phyloP scores from a whole-genome alignment of 2,329 filamentous ascomycete genomes.

The Cladophialophora carrionii region DNA sequence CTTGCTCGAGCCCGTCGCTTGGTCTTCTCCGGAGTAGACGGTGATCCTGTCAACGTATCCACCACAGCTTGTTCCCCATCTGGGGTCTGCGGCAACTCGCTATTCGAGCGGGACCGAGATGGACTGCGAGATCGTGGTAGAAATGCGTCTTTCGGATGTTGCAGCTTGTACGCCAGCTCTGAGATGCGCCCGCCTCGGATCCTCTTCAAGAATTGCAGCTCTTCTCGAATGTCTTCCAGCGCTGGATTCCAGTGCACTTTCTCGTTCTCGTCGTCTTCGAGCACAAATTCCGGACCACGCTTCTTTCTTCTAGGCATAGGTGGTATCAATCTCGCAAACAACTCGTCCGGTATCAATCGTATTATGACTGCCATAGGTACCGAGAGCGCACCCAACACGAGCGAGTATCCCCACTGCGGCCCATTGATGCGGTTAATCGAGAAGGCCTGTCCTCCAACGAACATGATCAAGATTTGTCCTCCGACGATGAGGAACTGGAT shows the following conservation, averaged over 20 bases:
- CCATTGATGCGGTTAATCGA: conserved; percentile 56
- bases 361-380: conserved; percentile 57
- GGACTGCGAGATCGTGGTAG: conserved; percentile 40
- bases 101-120: conserved; percentile 47
- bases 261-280: conserved; percentile 49
- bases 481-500: conserved; percentile 63
- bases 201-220: conserved; percentile 65
- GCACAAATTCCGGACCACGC: conserved; percentile 39
- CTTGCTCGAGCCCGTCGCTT: conserved; percentile 58
- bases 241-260: conserved; percentile 63
- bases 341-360: conserved; percentile 56
- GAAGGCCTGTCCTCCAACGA: conserved; percentile 61
- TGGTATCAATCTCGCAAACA: conserved; percentile 53
- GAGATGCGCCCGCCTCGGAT: conserved; percentile 66
- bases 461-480: conserved; percentile 61
- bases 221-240: conserved; percentile 65
- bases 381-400: conserved; percentile 55
- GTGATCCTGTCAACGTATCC: conserved; percentile 47
- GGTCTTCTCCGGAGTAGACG: conserved; percentile 59
- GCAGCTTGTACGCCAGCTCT: conserved; percentile 63
- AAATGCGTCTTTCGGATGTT: conserved; percentile 61
- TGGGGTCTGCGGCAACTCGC: conserved; percentile 50
- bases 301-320: conserved; percentile 34
- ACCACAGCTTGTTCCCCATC: conserved; percentile 43
- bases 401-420: conserved; percentile 58